phyloP scores from a whole-genome alignment of 139 green algal species.

The Coccomyxa sp. region DNA sequence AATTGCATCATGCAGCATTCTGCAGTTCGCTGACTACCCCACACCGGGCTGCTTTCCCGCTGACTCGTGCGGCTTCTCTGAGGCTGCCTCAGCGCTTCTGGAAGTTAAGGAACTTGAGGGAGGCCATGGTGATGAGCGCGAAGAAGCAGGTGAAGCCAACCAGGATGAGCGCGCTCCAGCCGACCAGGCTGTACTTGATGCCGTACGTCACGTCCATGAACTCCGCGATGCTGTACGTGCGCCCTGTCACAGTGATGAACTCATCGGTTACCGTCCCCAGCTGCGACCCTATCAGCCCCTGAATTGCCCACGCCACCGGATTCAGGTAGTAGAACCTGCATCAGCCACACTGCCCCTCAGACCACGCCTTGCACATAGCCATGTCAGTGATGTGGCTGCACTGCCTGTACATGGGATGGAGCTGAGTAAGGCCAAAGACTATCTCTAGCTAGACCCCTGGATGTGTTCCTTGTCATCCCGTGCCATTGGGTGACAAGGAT shows the following conservation, averaged over 20 bases:
- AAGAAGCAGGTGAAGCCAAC: neutral
- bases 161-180: neutral
- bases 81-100: neutral
- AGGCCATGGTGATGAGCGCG: neutral
- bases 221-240: neutral
- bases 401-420: neutral
- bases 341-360: neutral
- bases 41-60: too few species aligned
- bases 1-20: too few species aligned
- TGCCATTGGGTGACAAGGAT: neutral
- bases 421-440: neutral
- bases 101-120: neutral
- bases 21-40: too few species aligned
- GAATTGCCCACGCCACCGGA: neutral
- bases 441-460: neutral
- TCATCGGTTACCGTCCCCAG: neutral
- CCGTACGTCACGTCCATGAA: neutral
- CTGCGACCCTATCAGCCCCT: neutral
- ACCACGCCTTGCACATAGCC: neutral
- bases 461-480: neutral
- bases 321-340: neutral
- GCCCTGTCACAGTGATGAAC: neutral
- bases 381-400: neutral
- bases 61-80: too few species aligned
- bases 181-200: neutral